Conservation (phyloP, 345 rosid genomes). For the Trapa bicornis region DNA sequence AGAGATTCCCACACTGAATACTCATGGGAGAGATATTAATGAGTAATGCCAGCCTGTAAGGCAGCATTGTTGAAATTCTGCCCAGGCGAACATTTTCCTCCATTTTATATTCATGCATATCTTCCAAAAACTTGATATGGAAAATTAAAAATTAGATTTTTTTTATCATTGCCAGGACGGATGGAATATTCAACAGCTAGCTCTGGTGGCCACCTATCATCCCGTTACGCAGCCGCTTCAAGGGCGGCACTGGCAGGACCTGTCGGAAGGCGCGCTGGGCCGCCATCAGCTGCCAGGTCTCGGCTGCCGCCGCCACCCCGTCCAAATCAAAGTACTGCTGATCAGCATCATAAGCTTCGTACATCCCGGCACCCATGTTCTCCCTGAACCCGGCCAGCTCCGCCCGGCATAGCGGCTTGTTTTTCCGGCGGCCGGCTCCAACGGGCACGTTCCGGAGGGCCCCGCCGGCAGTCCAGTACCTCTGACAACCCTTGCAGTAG, state of each 20-base stretch:
- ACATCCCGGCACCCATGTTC: conserved; percentile 13
- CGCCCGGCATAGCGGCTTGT: conserved; percentile 50
- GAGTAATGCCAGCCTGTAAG: no score
- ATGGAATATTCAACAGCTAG: conserved; percentile 22
- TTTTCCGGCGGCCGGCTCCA: conserved; percentile 87
- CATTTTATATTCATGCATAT: background rate
- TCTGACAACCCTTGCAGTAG: conserved; percentile 91
- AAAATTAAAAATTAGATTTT: background rate
- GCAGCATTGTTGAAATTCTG: no score
- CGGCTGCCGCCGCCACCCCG: conserved; percentile 22
- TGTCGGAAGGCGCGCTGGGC: conserved; percentile 44
- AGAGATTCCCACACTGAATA: no score
- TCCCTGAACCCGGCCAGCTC: conserved; percentile 19
- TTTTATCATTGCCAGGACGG: background rate
- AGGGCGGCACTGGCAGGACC: conserved; percentile 25
- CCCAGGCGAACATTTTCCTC: no score
- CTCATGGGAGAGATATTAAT: no score
- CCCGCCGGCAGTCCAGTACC: conserved; percentile 98
- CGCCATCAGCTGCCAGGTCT: conserved; percentile 43
- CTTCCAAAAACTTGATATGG: conserved; percentile 2
- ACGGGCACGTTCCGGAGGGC: conserved; percentile 90
- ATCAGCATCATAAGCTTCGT: conserved; percentile 26
- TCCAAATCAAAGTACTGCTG: conserved; percentile 43
- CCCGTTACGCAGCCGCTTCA: conserved; percentile 41
- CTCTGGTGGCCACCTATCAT: conserved; percentile 36